Conservation (phyloP, 371 early-diverging fungal genomes). For the Mortierella sp. region DNA sequence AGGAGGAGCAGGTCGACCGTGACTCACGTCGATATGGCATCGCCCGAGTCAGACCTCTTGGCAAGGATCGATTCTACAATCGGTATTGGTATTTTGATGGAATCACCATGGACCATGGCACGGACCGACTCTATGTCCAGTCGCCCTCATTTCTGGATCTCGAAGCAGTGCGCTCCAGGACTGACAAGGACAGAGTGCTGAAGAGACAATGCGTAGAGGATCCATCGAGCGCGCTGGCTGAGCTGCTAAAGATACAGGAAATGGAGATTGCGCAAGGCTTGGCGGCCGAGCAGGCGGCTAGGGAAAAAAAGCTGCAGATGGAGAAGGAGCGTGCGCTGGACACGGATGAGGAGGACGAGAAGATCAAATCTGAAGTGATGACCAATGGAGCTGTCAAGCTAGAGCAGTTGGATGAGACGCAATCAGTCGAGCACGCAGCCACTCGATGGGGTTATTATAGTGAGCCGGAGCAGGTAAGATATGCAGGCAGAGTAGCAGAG, state of each 20-base stretch:
- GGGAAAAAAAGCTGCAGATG: conserved; percentile 27
- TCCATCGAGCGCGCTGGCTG: conserved; percentile 29
- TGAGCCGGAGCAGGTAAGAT: conserved; percentile 69
- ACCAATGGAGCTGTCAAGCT: conserved; percentile 15
- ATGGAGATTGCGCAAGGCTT: conserved; percentile 25
- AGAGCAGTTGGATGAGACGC: conserved; percentile 19
- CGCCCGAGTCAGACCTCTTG: conserved; percentile 80
- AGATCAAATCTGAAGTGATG: conserved; percentile 4
- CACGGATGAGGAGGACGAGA: conserved; percentile 29
- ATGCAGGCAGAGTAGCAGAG: too few species aligned
- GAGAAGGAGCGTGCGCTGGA: conserved; percentile 32
- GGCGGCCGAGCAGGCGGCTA: conserved; percentile 30
- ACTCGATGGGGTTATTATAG: conserved; percentile 75
- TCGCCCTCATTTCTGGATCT: conserved; percentile 65
- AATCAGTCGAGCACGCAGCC: conserved; percentile 20
- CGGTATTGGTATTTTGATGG: conserved; percentile 91
- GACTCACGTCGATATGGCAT: conserved; percentile 71
- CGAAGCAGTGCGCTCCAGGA: conserved; percentile 56
- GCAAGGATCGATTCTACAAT: conserved; percentile 85
- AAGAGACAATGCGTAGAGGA: conserved; percentile 29
- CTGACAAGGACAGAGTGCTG: conserved; percentile 37
- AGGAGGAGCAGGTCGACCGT: conserved; percentile 73
- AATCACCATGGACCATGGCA: conserved; percentile 66
- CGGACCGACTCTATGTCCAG: conserved; percentile 74
- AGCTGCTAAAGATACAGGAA: conserved; percentile 26